phyloP scores from a whole-genome alignment of 1,284 basidiomycete species.

The Tilletia horrida region DNA sequence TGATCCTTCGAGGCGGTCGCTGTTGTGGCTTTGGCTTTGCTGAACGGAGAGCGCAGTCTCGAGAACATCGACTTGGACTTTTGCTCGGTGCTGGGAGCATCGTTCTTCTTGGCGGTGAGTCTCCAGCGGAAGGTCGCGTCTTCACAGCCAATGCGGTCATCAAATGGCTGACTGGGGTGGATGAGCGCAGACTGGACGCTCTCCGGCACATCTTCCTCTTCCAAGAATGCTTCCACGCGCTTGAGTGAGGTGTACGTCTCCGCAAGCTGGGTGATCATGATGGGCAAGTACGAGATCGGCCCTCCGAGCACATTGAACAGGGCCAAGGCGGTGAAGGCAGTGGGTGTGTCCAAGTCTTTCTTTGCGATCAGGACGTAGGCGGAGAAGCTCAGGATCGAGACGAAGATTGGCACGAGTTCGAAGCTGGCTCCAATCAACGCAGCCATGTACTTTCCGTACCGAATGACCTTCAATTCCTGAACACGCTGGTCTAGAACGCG shows the following conservation, averaged over 20 bases:
- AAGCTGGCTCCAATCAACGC: not conserved
- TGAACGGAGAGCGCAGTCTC: not conserved
- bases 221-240: not conserved
- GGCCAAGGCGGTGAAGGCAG: slow-evolving; percentile 38
- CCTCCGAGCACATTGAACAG: slow-evolving; percentile 29
- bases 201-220: slow-evolving; percentile 14
- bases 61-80: not conserved
- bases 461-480: slow-evolving; percentile 20
- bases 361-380: not conserved
- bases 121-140: slow-evolving; percentile 63
- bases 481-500: slow-evolving; percentile 8
- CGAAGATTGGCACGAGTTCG: not conserved
- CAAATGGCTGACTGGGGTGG: slow-evolving; percentile 18
- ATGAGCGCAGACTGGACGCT: slow-evolving; percentile 4
- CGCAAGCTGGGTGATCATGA: slow-evolving; percentile 8
- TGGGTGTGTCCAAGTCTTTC: slow-evolving; percentile 28
- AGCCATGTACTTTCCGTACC: slow-evolving; percentile 42
- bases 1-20: not conserved
- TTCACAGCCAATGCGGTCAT: slow-evolving; percentile 64
- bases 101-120: slow-evolving; percentile 9
- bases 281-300: slow-evolving; percentile 2
- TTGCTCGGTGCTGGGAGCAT: not conserved
- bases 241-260: slow-evolving; percentile 9
- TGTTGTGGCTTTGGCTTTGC: not conserved
- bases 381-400: slow-evolving; percentile 11